Evolutionary conservation across 371 early-diverging fungal genomes (phyloP).

Genomic region (Coemansia sp.): DNA sequence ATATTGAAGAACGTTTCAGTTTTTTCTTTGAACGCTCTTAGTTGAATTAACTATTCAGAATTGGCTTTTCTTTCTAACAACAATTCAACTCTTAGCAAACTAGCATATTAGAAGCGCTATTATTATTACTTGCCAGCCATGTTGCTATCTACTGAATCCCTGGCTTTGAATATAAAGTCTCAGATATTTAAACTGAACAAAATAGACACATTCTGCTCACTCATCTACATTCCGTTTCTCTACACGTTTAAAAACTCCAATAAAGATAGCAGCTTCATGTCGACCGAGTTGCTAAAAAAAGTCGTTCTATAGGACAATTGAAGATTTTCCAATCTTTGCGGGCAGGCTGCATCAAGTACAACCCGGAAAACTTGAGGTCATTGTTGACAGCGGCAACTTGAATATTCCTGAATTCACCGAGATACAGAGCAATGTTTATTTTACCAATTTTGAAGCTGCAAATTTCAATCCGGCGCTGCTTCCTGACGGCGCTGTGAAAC

Average conservation of each 20-base stretch:
- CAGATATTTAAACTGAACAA: neutral
- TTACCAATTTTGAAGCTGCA: neutral
- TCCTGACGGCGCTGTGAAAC: neutral
- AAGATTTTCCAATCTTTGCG: constrained; percentile 26
- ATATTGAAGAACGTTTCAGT: no score
- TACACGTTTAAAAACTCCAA: constrained; percentile 15
- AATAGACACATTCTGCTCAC: neutral
- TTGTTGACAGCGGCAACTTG: constrained; percentile 15
- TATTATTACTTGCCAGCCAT: no score
- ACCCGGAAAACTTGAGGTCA: neutral
- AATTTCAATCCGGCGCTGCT: neutral
- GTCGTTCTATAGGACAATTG: constrained; percentile 18
- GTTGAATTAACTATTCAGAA: no score
- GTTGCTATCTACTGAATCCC: no score
- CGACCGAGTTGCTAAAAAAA: constrained; percentile 5
- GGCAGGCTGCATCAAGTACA: constrained; percentile 16
- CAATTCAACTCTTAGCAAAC: no score
- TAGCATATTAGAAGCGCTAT: no score
- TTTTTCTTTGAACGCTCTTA: no score
- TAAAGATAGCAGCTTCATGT: constrained; percentile 16
- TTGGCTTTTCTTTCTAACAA: no score
- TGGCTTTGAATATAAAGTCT: neutral
- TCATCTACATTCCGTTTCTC: neutral
- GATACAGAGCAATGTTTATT: constrained; percentile 12
- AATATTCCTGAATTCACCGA: constrained; percentile 35